Evolutionary conservation across 2,329 filamentous ascomycete species (phyloP).

Genomic region (Pleoardoris graminearum): DNA sequence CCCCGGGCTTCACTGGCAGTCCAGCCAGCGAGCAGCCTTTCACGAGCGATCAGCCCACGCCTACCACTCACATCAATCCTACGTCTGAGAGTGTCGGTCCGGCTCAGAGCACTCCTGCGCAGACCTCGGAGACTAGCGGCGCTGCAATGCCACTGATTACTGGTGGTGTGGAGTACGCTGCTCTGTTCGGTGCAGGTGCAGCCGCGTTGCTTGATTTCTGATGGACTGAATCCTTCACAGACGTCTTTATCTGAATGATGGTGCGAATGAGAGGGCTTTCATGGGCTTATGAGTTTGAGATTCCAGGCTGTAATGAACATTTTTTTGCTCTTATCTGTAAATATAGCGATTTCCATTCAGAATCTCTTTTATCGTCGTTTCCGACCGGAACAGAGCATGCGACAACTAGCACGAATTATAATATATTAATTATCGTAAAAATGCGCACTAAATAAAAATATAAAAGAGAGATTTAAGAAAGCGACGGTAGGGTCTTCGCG

Average conservation of each 20-base stretch:
- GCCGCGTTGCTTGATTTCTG: conserved; percentile 23
- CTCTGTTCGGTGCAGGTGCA: conserved; percentile 53
- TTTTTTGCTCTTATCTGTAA: no score
- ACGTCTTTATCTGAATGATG: background rate
- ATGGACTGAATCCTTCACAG: background rate
- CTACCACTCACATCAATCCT: conserved; percentile 48
- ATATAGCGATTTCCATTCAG: no score
- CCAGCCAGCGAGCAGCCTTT: conserved; percentile 56
- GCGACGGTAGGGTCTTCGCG: no score
- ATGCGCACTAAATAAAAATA: no score
- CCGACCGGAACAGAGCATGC: no score
- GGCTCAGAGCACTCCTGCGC: conserved; percentile 23
- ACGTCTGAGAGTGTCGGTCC: conserved; percentile 33
- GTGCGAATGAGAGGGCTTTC: no score
- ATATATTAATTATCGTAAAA: no score
- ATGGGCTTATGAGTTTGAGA: no score
- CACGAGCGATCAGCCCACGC: conserved; percentile 57
- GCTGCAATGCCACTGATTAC: conserved; percentile 39
- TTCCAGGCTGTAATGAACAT: no score
- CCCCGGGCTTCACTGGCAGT: conserved; percentile 59
- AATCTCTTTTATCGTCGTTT: no score
- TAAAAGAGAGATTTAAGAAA: no score
- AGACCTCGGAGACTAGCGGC: conserved; percentile 22
- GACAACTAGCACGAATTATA: no score
- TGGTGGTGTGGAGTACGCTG: conserved; percentile 51